Percentiles rank a stretch among this genome's conserved stretches.
Conservation (phyloP, 768 basidiomycete genomes). For the Suillus cothurnatus region DNA sequence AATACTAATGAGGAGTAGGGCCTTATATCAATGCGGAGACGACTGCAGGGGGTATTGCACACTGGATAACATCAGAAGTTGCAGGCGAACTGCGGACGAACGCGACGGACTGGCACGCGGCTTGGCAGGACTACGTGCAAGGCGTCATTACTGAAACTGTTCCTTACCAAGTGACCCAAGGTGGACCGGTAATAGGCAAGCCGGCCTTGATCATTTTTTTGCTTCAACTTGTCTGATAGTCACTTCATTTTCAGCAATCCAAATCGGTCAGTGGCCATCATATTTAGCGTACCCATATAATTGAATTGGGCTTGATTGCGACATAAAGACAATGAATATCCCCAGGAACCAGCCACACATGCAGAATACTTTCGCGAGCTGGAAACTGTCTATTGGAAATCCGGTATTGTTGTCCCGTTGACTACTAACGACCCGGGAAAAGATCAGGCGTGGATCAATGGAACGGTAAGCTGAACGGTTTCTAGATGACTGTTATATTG, state of each 20-base stretch:
- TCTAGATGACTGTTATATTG: neutral
- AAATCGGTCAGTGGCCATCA: constrained; percentile 46
- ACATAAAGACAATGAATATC: constrained; percentile 71
- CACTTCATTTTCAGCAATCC: constrained; percentile 43
- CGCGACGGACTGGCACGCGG: constrained; percentile 32
- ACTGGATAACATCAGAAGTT: constrained; percentile 72
- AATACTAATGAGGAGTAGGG: constrained; percentile 41
- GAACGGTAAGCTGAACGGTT: constrained; percentile 48
- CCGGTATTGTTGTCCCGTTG: constrained; percentile 65
- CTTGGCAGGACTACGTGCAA: constrained; percentile 75
- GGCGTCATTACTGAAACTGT: constrained; percentile 61
- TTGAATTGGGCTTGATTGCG: neutral
- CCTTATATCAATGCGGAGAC: constrained; percentile 82
- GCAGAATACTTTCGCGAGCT: constrained; percentile 67
- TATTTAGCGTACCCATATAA: neutral
- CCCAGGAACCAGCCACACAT: constrained; percentile 45
- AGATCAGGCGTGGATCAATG: constrained; percentile 65
- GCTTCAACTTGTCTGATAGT: constrained; percentile 6
- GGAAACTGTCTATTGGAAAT: constrained; percentile 53
- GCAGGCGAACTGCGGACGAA: constrained; percentile 71
- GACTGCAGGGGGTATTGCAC: constrained; percentile 71
- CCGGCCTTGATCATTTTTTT: constrained; percentile 5
- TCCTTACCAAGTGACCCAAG: constrained; percentile 67
- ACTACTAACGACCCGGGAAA: constrained; percentile 74
- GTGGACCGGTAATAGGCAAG: constrained; percentile 76